Percentiles rank a stretch among this genome's conserved stretches.
These are phyloP conservation scores for Pyrenochaeta sp. DNA, from an alignment of 2,329 filamentous ascomycete genomes.

Conservation along the genomic window DNA sequence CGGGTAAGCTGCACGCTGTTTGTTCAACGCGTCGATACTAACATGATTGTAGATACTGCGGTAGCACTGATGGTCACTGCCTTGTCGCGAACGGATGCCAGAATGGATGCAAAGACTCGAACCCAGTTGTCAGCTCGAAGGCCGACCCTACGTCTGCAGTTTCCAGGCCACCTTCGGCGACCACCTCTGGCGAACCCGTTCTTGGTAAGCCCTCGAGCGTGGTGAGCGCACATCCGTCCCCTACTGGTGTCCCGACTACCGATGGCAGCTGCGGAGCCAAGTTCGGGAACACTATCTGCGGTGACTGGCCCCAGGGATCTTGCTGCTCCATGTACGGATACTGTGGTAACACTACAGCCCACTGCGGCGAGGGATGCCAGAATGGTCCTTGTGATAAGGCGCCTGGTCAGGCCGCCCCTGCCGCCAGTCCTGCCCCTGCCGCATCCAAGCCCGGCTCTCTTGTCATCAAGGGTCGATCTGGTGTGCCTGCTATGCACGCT, in stretches of 20 bases:
- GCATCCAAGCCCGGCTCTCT: conserved; percentile 58
- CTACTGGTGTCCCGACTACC: conserved; percentile 51
- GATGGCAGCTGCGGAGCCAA: conserved; percentile 64
- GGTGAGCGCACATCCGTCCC: conserved; percentile 21
- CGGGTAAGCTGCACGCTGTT: conserved; percentile 17
- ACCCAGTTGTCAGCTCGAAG: conserved; percentile 10
- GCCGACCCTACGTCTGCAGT: conserved; percentile 18
- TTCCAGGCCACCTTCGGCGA: conserved; percentile 42
- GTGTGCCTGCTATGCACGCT: conserved; percentile 71
- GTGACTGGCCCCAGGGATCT: conserved; percentile 60
- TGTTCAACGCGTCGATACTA: neutral
- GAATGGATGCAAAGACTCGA: conserved; percentile 47
- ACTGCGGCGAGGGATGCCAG: conserved; percentile 65
- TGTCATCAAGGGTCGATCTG: conserved; percentile 61
- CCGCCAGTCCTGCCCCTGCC: conserved; percentile 56
- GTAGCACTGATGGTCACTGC: conserved; percentile 49
- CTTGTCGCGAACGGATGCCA: conserved; percentile 50
- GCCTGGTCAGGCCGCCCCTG: conserved; percentile 51
- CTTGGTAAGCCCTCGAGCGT: conserved; percentile 42
- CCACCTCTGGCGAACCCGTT: conserved; percentile 48
- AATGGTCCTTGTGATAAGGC: conserved; percentile 60
- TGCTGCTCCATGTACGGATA: conserved; percentile 68
- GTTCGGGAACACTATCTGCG: conserved; percentile 61
- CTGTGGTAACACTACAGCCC: conserved; percentile 58
- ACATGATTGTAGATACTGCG: conserved; percentile 44